phyloP scores from a whole-genome alignment of 805 yeast species.

The Ogataea haglerorum region DNA sequence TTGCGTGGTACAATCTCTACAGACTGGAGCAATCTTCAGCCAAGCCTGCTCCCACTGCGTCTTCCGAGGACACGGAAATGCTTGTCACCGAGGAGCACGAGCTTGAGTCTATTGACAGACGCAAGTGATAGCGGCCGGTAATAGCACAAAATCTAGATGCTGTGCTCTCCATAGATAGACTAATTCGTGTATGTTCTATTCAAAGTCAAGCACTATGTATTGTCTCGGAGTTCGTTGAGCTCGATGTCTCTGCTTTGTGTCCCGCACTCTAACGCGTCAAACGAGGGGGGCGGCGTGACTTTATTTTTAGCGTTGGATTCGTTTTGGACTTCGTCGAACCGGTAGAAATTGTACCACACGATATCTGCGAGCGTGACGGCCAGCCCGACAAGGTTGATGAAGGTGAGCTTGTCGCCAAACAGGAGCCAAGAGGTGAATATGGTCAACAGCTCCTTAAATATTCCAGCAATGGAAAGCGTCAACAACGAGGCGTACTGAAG shows the following conservation, averaged over 20 bases:
- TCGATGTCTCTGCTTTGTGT: slow-evolving; percentile 14
- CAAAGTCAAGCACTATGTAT: background rate
- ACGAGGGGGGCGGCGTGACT: slow-evolving; percentile 10
- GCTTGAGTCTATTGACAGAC: slow-evolving; percentile 14
- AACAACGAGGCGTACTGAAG: slow-evolving; percentile 78
- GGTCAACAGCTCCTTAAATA: slow-evolving; percentile 87
- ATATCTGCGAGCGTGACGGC: slow-evolving; percentile 74
- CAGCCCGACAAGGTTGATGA: slow-evolving; percentile 71
- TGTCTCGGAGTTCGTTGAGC: slow-evolving; percentile 13
- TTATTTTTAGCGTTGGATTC: slow-evolving; percentile 10
- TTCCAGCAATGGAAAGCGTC: slow-evolving; percentile 87
- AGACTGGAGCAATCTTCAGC: slow-evolving; percentile 34
- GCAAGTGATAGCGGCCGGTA: slow-evolving; percentile 1
- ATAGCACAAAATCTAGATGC: background rate
- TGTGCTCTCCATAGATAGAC: background rate
- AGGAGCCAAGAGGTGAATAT: slow-evolving; percentile 65
- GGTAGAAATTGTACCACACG: slow-evolving; percentile 72
- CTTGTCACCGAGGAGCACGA: slow-evolving; percentile 16
- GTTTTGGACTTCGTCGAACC: slow-evolving; percentile 37
- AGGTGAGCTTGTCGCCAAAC: slow-evolving; percentile 69
- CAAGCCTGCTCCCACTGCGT: slow-evolving; percentile 7
- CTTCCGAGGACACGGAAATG: slow-evolving; percentile 20
- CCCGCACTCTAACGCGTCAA: slow-evolving; percentile 1
- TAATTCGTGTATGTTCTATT: background rate
- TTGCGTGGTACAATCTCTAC: slow-evolving; percentile 72